Evolutionary conservation across 2,329 filamentous ascomycete species (phyloP).

Genomic region (Colletotrichum neosansevieriae): DNA sequence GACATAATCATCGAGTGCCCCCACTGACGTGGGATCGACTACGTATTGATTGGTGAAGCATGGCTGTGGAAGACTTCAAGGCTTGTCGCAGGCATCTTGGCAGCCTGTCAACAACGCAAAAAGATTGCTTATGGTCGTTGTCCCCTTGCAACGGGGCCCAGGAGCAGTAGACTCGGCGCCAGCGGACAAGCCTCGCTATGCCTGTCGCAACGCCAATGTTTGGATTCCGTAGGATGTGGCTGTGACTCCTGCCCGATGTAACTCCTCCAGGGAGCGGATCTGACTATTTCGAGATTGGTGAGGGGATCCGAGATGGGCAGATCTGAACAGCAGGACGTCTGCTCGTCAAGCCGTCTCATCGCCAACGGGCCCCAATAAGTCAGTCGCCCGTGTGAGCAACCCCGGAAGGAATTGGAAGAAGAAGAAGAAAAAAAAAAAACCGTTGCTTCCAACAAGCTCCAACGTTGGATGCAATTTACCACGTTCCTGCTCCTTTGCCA

Average conservation of each 20-base stretch:
- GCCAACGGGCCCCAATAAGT: not conserved
- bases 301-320: constrained; percentile 6
- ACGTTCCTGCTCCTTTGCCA: not conserved
- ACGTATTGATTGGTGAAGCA: not conserved
- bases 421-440: too few relatives aligned
- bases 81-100: constrained; percentile 8
- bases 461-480: constrained; percentile 5
- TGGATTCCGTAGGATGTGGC: not conserved
- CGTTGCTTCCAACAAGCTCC: not conserved
- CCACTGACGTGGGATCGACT: not conserved
- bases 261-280: not conserved
- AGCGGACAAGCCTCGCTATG: too few relatives aligned
- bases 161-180: constrained; percentile 16
- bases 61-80: not conserved
- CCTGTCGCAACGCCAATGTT: not conserved
- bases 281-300: constrained; percentile 3
- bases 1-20: constrained; percentile 10
- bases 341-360: constrained; percentile 20
- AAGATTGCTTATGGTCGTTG: constrained; percentile 7
- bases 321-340: constrained; percentile 8
- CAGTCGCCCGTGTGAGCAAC: not conserved
- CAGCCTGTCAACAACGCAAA: constrained; percentile 17
- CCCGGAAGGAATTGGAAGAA: too few relatives aligned
- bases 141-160: not conserved
- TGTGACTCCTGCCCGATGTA: too few relatives aligned